phyloP scores from a whole-genome alignment of 2,329 filamentous ascomycete species.

The Bipolaris victoriae region DNA sequence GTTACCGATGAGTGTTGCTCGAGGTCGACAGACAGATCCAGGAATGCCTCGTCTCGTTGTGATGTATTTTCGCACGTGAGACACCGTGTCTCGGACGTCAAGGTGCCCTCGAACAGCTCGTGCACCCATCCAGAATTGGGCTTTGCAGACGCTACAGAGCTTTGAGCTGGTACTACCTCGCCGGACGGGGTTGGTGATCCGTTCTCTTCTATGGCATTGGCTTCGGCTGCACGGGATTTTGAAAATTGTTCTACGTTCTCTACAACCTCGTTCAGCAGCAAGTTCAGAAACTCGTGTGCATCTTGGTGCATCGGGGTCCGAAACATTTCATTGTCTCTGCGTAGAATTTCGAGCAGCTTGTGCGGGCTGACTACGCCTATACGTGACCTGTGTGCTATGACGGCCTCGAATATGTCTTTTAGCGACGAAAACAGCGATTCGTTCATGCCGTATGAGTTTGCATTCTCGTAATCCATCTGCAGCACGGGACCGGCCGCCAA shows the following conservation, averaged over 20 bases:
- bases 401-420: conserved; percentile 93
- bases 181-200: conserved; percentile 26
- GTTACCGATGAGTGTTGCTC: conserved; percentile 96
- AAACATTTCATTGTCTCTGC: conserved; percentile 96
- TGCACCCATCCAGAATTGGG: conserved; percentile 78
- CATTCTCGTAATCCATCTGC: conserved; percentile 82
- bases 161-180: conserved; percentile 27
- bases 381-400: conserved; percentile 79
- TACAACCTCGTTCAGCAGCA: conserved; percentile 95
- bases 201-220: conserved; percentile 36
- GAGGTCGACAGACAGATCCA: conserved; percentile 94
- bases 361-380: conserved; percentile 92
- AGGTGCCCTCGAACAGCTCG: conserved; percentile 91
- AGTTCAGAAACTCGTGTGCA: conserved; percentile 94
- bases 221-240: conserved; percentile 61
- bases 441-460: conserved; percentile 83
- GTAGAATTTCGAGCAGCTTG: conserved; percentile 91
- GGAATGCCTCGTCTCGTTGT: conserved; percentile 91
- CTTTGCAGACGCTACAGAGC: conserved; percentile 25
- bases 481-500: conserved; percentile 86
- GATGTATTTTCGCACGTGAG: conserved; percentile 95
- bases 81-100: conserved; percentile 96
- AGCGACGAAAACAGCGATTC: conserved; percentile 93
- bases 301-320: conserved; percentile 97
- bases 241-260: conserved; percentile 91